Evolutionary conservation across 192 early-diverging fungal species (phyloP), one percentile per base, ranked within the genome.

Genomic region (Rhizoclosmatium globosum): DNA sequence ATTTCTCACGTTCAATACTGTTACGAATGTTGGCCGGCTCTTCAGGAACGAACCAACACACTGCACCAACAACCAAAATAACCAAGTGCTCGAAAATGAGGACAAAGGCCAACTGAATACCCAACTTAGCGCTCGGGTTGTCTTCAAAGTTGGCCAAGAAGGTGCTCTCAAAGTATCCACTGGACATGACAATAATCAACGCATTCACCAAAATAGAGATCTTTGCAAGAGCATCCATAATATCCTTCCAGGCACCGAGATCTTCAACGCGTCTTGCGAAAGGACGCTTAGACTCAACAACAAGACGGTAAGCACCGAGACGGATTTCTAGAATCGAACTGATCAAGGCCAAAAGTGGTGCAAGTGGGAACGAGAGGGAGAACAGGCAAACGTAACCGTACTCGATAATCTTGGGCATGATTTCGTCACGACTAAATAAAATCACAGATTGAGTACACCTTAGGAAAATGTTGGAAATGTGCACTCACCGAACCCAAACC

Each of bases 361-460:
- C 92, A 23, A 94, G 79, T 11, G 93, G 93, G 71, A 92, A 93
- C 1, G 90, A 86, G 41, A 80, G 73, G 2, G 89, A 88, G 81
- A 94, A 93, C 50, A 94, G 75, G 4, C 86, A 80, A 59, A 94
- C 85, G 81, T 89, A 94, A 9, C 92, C 93, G 85, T 90, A 92
- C 81, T 93, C 89, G 39, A 92, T 79, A 3, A 92, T 88, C 74
- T 78, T 69, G 45, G 48, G 9, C 19, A 21, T 64, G 21, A 64
- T 17, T 21, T 64, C 62, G 21, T 64, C 62, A 23, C 62, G 62
- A 23, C 62, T 31, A 31, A 31, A 31, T 31, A 31, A 31, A 31
- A 31, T 31, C 31, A 31, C 31, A 31, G 31, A 31, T 31, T 31
- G 31, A 31, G 31, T 0, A 31, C 0, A 31, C 0, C 31, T 31